A percentile compares a stretch with the other conserved stretches of the same genome.
phyloP scores from a whole-genome alignment of 2,329 filamentous ascomycete species.

The Colletotrichum coccodes region DNA sequence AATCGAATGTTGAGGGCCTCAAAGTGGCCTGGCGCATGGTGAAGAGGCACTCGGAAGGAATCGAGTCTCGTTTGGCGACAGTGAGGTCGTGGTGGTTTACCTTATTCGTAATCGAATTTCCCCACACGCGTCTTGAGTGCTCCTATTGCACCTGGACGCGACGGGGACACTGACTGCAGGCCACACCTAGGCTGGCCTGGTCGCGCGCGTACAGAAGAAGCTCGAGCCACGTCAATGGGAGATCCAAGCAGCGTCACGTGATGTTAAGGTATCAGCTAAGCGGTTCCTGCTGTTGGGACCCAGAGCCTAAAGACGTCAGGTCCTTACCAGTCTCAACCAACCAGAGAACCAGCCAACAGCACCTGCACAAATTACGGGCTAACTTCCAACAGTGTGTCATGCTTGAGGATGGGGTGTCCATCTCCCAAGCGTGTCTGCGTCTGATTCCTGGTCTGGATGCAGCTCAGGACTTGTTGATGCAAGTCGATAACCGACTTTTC shows the following conservation, averaged over 20 bases:
- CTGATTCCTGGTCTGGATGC: not conserved
- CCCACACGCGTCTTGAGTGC: conserved; percentile 26
- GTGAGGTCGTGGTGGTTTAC: not conserved
- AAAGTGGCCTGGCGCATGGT: conserved; percentile 19
- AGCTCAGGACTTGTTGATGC: not conserved
- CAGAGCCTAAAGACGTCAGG: not conserved
- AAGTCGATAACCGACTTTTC: not conserved
- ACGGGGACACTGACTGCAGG: conserved; percentile 9
- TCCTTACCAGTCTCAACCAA: conserved; percentile 5
- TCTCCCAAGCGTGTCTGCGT: not conserved
- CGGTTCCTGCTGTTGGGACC: too few relatives aligned
- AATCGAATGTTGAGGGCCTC: not conserved
- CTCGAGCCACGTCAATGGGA: not conserved
- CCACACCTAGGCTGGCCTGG: conserved; percentile 5
- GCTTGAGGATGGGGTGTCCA: too few relatives aligned
- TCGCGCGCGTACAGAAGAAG: not conserved
- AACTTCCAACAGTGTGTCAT: not conserved
- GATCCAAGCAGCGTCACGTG: not conserved
- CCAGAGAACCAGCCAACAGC: conserved; percentile 4
- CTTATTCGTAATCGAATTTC: conserved; percentile 1
- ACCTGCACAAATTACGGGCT: conserved; percentile 22
- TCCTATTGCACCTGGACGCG: conserved; percentile 16
- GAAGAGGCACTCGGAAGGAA: conserved; percentile 17
- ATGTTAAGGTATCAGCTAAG: not conserved
- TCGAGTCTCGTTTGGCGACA: conserved; percentile 16